Conservation (phyloP, 2,329 filamentous ascomycete genomes). For the Trichoderma koningiopsis region DNA sequence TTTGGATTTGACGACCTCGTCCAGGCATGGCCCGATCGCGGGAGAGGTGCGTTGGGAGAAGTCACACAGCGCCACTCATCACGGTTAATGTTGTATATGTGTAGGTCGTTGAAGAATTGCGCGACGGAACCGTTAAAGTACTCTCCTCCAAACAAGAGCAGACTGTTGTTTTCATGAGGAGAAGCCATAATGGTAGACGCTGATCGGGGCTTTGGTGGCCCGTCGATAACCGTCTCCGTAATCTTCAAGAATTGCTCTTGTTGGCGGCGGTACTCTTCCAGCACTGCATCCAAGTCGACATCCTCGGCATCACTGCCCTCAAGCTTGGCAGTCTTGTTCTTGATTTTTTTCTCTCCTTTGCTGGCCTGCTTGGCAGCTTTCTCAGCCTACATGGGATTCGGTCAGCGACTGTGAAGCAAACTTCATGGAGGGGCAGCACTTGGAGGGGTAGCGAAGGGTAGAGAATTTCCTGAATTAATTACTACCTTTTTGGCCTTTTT, state of each 20-base stretch:
- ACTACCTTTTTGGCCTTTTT: constrained; percentile 55
- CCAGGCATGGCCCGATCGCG: constrained; percentile 92
- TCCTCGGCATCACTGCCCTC: constrained; percentile 90
- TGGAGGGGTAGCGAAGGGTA: constrained; percentile 22
- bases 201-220: constrained; percentile 74
- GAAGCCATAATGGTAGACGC: constrained; percentile 83
- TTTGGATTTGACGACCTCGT: constrained; percentile 83
- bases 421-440: constrained; percentile 29
- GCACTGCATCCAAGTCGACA: constrained; percentile 87
- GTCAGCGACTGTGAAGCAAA: constrained; percentile 29
- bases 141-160: constrained; percentile 92
- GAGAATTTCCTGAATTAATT: constrained; percentile 11
- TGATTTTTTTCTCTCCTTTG: constrained; percentile 85
- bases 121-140: constrained; percentile 92
- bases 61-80: constrained; percentile 92
- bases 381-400: constrained; percentile 48
- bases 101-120: constrained; percentile 67
- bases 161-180: constrained; percentile 81
- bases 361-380: constrained; percentile 80
- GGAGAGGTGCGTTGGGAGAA: constrained; percentile 86
- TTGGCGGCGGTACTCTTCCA: constrained; percentile 88
- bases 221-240: constrained; percentile 73
- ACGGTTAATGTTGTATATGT: constrained; percentile 74
- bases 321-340: constrained; percentile 67
- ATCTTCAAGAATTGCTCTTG: constrained; percentile 95